These are phyloP conservation scores for Hawksworthiomyces lignivorus DNA, from an alignment of 2,329 filamentous ascomycete species.

Conservation along the genomic window DNA sequence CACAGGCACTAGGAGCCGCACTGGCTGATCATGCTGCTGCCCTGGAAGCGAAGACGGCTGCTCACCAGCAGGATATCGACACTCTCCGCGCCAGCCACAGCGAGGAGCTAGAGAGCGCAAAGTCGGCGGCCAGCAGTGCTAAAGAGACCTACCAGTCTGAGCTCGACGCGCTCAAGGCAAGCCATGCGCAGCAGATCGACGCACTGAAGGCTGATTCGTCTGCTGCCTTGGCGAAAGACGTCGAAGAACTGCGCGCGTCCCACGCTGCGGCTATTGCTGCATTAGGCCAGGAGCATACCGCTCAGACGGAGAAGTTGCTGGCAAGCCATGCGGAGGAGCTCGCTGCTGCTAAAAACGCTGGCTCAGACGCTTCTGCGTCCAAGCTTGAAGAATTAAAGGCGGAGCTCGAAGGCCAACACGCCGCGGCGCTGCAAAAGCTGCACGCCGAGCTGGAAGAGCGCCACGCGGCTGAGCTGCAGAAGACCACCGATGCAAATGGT, in stretches of 20 bases:
- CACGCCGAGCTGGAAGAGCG: constrained; percentile 23
- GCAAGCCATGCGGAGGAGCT: constrained; percentile 26
- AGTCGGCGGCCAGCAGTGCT: constrained; percentile 44
- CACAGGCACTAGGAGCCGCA: constrained; percentile 34
- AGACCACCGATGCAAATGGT: constrained; percentile 22
- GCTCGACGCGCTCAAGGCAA: constrained; percentile 46
- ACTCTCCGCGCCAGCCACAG: constrained; percentile 49
- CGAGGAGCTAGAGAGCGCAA: constrained; percentile 50
- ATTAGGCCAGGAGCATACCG: constrained; percentile 33
- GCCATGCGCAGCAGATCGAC: constrained; percentile 39
- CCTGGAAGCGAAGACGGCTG: constrained; percentile 42
- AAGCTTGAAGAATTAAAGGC: constrained; percentile 33
- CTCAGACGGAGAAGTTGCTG: constrained; percentile 30
- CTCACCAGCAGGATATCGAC: constrained; percentile 47
- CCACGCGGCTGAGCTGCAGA: constrained; percentile 15
- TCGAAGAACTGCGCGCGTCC: constrained; percentile 32
- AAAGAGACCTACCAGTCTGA: constrained; percentile 40
- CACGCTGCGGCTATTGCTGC: constrained; percentile 36
- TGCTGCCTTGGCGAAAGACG: constrained; percentile 24
- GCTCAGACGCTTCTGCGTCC: constrained; percentile 18
- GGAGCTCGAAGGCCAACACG: constrained; percentile 31
- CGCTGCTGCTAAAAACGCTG: constrained; percentile 17
- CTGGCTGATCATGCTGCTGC: constrained; percentile 38
- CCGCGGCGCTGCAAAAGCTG: constrained; percentile 38
- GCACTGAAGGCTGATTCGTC: constrained; percentile 20